These are phyloP conservation scores for Penicillium concentricum DNA, from an alignment of 2,329 filamentous ascomycete genomes.

Conservation along the genomic window DNA sequence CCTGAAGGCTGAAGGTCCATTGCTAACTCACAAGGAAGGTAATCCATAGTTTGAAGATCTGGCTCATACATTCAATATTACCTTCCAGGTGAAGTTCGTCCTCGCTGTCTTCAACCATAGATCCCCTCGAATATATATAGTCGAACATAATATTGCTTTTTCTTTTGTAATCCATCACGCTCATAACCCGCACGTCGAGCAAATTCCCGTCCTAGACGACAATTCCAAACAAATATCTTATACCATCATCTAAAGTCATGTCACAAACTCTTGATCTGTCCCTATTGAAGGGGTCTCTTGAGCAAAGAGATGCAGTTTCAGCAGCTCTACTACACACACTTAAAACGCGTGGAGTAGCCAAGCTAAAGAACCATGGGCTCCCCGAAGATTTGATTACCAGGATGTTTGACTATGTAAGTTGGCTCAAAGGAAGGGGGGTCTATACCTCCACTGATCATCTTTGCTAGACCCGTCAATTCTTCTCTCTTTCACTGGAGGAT, in stretches of 20 bases:
- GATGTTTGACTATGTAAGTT: conserved; percentile 16
- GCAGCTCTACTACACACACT: conserved; percentile 11
- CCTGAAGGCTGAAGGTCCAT: neutral
- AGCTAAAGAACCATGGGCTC: conserved; percentile 21
- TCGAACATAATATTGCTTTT: neutral
- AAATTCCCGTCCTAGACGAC: neutral
- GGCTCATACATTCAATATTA: neutral
- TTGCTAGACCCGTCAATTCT: conserved; percentile 21
- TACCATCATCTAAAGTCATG: neutral
- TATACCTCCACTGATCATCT: neutral
- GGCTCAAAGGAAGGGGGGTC: too few species aligned
- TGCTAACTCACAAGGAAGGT: neutral
- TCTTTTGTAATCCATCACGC: neutral
- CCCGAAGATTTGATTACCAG: conserved; percentile 11
- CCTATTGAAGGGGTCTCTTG: conserved; percentile 14
- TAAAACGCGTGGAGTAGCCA: conserved; percentile 18
- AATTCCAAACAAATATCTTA: too few species aligned
- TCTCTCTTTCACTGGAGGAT: conserved; percentile 24
- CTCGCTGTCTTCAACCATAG: accelerated
- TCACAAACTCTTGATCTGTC: conserved; percentile 15
- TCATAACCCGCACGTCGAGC: neutral
- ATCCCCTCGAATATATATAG: neutral
- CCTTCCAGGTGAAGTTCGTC: neutral
- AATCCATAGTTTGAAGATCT: neutral
- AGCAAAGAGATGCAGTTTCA: conserved; percentile 12